Base-by-base conservation (phyloP, 2,329 filamentous ascomycete genomes). In the Onygenales sp. region DNA sequence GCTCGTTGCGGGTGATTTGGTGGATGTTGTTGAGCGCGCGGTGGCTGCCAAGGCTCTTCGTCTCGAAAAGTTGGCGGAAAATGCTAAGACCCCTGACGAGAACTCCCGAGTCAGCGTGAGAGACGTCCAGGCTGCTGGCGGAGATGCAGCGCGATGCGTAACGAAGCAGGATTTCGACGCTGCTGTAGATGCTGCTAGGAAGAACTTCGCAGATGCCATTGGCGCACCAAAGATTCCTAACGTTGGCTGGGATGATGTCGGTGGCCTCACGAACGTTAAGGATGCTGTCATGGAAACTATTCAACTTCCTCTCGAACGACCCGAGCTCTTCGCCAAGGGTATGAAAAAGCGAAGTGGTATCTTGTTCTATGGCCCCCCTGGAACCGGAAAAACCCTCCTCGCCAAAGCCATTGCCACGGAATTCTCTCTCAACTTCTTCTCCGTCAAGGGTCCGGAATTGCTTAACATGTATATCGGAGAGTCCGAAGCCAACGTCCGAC, bases 381-480 rank as follows among this genome's bases (percentile, higher is more conserved):
- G 93, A 92, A 98, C 94, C 68, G 93, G 93, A 95, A 98, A 98
- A 82, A 98, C 93, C 57, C 84, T 98, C 79, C 87, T 98, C 77
- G 93, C 93, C 70, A 98, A 98, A 83, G 93, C 93, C 63, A 93
- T 98, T 62, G 93, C 93, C 75, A 98, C 97, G 75, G 93, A 98
- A 79, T 97, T 92, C 69, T 87, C 93, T 56, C 92, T 93, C 80
- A 98, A 98, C 79, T 98, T 98, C 78, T 97, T 98, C 71, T 98
- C 93, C 37, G 86, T 98, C 74, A 98, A 98, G 83, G 93, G 93
- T 56, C 94, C 93, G 55, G 93, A 98, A 73, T 80, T 98, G 65
- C 84, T 98, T 63, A 96, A 90, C 72, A 98, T 98, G 93, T 98
- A 93, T 92, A 97, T 98, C 68, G 93, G 93, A 84, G 93, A 98